Evolutionary conservation across 2,329 filamentous ascomycete species (phyloP), one percentile per base, ranked within the genome.

Genomic region (Claviceps fusiformis): DNA sequence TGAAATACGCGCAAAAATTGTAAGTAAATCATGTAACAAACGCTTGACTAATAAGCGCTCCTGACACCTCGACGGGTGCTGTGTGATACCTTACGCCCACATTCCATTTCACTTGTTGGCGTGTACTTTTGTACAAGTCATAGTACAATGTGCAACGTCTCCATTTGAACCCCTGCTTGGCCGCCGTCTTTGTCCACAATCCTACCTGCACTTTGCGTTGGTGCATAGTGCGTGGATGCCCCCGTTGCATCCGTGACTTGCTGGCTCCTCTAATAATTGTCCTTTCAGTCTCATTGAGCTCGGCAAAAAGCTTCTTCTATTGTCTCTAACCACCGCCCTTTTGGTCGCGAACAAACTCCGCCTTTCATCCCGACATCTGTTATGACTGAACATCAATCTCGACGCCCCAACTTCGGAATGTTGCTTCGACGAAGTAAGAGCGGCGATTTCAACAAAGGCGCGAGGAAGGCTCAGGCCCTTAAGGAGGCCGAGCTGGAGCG

Each of bases 381-480:
- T 58, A 69, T 63, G 61, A 68, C 67, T 64, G 67, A 61, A 62
- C 57, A 60, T 35, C 55, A 48, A 54, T 62, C 65, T 61, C 68
- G 64, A 60, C 67, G 66, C 56, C 64, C 75, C 60, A 77, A 73
- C 63, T 71, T 79, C 70, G 75, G 75, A 63, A 78, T 79, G 70
- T 78, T 87, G 65, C 76, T 87, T 59, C 78, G 82, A 69, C 80
- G 84, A 62, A 79, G 79, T 66, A 87, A 86, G 67, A 86, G 83
- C 56, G 79, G 78, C 57, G 83, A 87, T 60, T 67, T 86, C 56
- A 77, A 76, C 62, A 80, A 80, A 62, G 74, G 73, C 60, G 75
- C 74, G 68, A 82, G 77, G 69, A 85, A 82, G 73, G 74, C 73
- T 64, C 76, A 81, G 69, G 74, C 79, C 60, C 62, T 71, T 61